Evolutionary conservation across 177 flowering plant species (phyloP).

Genomic region (Telopea speciosissima): DNA sequence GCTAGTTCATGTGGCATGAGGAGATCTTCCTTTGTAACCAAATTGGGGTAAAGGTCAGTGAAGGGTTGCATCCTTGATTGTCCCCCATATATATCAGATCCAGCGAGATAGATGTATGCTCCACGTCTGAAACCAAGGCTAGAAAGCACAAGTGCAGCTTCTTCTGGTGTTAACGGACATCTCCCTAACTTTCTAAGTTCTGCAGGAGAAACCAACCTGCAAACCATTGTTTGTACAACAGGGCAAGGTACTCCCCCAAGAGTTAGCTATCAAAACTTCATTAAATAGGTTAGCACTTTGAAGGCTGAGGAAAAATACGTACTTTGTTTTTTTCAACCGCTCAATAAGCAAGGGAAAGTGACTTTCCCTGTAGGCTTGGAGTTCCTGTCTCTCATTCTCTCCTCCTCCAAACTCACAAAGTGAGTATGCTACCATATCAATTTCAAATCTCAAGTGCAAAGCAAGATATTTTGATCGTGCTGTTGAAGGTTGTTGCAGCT

Average conservation of each 20-base stretch:
- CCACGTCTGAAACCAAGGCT: slow-evolving; percentile 59
- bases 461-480: slow-evolving; percentile 65
- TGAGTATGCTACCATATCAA: slow-evolving; percentile 95
- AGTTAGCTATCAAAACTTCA: slow-evolving; percentile 2
- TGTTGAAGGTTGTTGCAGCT: slow-evolving; percentile 17
- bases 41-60: slow-evolving; percentile 66
- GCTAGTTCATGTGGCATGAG: slow-evolving; percentile 76
- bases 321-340: slow-evolving; percentile 63
- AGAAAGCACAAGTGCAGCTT: slow-evolving; percentile 86
- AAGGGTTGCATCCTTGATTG: slow-evolving; percentile 64
- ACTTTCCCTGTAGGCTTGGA: slow-evolving; percentile 69
- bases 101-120: slow-evolving; percentile 80
- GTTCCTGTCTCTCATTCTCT: slow-evolving; percentile 65
- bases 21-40: slow-evolving; percentile 85
- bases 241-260: not conserved
- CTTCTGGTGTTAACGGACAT: slow-evolving; percentile 98
- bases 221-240: slow-evolving; percentile 9
- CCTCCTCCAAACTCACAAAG: slow-evolving; percentile 95
- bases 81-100: slow-evolving; percentile 84
- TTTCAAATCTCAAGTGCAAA: slow-evolving; percentile 90
- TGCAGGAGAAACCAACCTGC: slow-evolving; percentile 56
- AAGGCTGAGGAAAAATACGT: slow-evolving; percentile 15
- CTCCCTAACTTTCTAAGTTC: slow-evolving; percentile 65
- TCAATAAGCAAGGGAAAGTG: slow-evolving; percentile 77
- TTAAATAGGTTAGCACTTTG: not conserved